phyloP scores from a whole-genome alignment of 257 asterid species.

The Fraxinus pennsylvanica region DNA sequence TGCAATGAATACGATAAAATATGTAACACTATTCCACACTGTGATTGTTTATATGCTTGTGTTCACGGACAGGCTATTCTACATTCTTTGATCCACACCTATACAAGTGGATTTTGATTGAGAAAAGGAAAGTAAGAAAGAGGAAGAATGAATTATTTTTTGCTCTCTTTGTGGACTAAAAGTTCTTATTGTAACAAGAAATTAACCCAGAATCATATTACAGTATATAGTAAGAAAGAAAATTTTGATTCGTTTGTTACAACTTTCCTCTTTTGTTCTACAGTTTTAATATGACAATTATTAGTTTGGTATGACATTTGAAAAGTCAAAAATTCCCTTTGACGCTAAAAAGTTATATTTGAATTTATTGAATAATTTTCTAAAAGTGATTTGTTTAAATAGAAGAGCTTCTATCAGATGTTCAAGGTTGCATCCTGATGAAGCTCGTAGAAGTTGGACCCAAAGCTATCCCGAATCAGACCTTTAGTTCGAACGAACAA shows the following conservation, averaged over 20 bases:
- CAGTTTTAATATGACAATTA: neutral
- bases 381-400: too few species aligned
- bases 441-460: too few species aligned
- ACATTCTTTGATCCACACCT: slow-evolving; percentile 33
- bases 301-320: neutral
- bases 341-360: too few species aligned
- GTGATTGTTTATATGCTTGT: neutral
- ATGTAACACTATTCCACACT: neutral
- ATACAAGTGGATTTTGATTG: slow-evolving; percentile 7
- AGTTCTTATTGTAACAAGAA: slow-evolving; percentile 2
- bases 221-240: slow-evolving; percentile 6
- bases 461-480: too few species aligned
- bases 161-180: neutral
- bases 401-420: too few species aligned
- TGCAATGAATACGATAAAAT: slow-evolving; percentile 38
- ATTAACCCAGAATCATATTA: neutral
- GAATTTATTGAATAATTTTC: too few species aligned
- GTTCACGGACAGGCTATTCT: slow-evolving; percentile 26
- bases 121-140: neutral
- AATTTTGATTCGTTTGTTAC: neutral
- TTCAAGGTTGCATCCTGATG: too few species aligned
- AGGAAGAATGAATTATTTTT: neutral
- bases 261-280: neutral
- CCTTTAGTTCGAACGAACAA: too few species aligned
- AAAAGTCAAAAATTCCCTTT: neutral